Conservation (phyloP, 2,329 filamentous ascomycete species). For the Leptographium galeiforme region DNA sequence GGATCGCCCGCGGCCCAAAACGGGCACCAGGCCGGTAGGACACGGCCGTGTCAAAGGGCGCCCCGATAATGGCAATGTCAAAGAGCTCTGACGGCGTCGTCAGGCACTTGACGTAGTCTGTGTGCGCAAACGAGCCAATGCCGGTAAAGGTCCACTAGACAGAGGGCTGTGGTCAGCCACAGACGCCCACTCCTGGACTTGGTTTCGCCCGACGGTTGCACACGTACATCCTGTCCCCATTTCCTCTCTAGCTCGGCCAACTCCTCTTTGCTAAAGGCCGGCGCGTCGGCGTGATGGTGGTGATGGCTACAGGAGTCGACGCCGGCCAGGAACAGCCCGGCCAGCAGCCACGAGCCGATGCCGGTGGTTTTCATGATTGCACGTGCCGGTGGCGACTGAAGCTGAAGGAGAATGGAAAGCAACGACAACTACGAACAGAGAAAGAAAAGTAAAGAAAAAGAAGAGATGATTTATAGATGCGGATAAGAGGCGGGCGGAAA, state of each 20-base stretch:
- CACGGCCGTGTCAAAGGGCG: constrained; percentile 62
- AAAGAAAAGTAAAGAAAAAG: background rate
- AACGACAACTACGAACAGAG: background rate
- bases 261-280: constrained; percentile 32
- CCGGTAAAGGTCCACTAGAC: constrained; percentile 52
- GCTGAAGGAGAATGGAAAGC: background rate
- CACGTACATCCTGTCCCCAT: constrained; percentile 28
- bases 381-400: no score
- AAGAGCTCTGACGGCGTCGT: constrained; percentile 49
- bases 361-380: background rate
- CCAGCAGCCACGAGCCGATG: constrained; percentile 8
- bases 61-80: constrained; percentile 61
- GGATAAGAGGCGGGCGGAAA: background rate
- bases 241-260: constrained; percentile 39
- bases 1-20: constrained; percentile 79
- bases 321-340: constrained; percentile 3
- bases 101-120: constrained; percentile 55
- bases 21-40: constrained; percentile 60
- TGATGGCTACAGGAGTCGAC: constrained; percentile 10
- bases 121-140: constrained; percentile 62
- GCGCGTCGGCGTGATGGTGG: constrained; percentile 20
- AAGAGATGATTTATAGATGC: background rate
- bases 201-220: no score
- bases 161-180: background rate
- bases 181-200: no score